Base-by-base conservation (phyloP, 129 eudicot species). In the Lactuca saligna region DNA sequence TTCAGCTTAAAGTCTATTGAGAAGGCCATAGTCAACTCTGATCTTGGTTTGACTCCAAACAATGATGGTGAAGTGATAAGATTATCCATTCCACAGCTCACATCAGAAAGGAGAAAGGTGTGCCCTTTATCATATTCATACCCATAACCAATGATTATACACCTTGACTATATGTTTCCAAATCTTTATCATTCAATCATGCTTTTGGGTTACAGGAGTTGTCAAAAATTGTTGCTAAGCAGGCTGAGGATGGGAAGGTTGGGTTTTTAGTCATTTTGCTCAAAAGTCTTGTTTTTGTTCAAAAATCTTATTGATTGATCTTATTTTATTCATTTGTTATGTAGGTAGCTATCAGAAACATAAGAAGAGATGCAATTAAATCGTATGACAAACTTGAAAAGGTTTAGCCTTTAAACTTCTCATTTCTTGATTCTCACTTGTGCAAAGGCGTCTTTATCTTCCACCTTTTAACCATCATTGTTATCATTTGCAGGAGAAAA, bases 221-320 rank as follows among this genome's bases (percentile, higher is more conserved):
- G 70, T 63, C 91, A 13, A 94, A 94, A 83, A 17, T 90, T 82
- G 99, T 90, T 51, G 80, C 96, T 54, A 94, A 94, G 81, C 93
- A 85, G 78, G 89, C 99, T 25, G 99, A 94, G 86, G 99, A 90
- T 71, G 97, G 96, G 44, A 94, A 83, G 94, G 99, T 94, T 78
- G 41, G 77, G 41, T 29, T 12, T 46, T 35, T 54, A 41, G 65
- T 39, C 3, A 11, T 58, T 76, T 41, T 69, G 59, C 51, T 25
- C 29, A 25, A 25, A 53, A 3, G 3, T 33, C 16, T 53, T 14
- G 2, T 15, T 56, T 10, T n/a, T 33, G 50, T 48, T 49, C 2
- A 8, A 75, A 54, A 29, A 9, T 46, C 4, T 14, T 9, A 51
- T 65, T 14, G 61, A 51, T 65, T 14, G 61, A 33, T 49, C 17